Base-by-base conservation (phyloP, 176 grass and related monocot genomes). In the Oryza glaberrima region DNA sequence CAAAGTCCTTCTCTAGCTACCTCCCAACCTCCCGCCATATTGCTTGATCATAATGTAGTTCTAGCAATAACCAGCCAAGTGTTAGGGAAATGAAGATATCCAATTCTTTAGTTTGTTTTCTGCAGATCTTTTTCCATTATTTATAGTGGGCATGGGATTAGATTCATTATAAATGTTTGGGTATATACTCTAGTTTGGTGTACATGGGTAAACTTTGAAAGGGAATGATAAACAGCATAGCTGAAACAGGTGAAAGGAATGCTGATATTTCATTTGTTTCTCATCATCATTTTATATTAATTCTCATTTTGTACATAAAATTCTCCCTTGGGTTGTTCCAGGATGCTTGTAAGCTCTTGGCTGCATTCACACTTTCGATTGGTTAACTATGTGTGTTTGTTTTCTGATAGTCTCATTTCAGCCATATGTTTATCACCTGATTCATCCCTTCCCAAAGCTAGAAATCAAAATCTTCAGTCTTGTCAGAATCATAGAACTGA, bases 1-100 rank as follows among this genome's bases (percentile, higher is more conserved):
- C 88, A 52, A 51, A 87, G 51, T 87, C 80, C 48, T 87, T 87
- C 84, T 79, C 84, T 4, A 79, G 41, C 70, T 75, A 64, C 22
- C 9, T 70, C 16, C 48, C 70, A 70, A 65, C 32, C 13, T 70
- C n/a, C n/a, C 65, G 9, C 83, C 75, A 87, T 30, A n/a, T 20
- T 63, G 11, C 68, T 58, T 73, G 35, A 73, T 90, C 67, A 78
- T 28, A 22, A 68, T 6, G 15, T 20, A 71, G 32, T 14, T 70
- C 72, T 35, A 60, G 20, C 34, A 74, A 74, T 73, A 73, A 61
- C 78, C 58, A 40, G 80, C 51, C 23, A 81, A 66, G 4, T 67
- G 44, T 36, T 56, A 25, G 44, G 77, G 23, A 13, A 73, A 77
- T 43, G 22, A 26, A 85, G 49, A 36, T 60, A 35, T 80, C 64